Evolutionary conservation across 1,284 basidiomycete genomes (phyloP).

Genomic region (Marasmius sp.): DNA sequence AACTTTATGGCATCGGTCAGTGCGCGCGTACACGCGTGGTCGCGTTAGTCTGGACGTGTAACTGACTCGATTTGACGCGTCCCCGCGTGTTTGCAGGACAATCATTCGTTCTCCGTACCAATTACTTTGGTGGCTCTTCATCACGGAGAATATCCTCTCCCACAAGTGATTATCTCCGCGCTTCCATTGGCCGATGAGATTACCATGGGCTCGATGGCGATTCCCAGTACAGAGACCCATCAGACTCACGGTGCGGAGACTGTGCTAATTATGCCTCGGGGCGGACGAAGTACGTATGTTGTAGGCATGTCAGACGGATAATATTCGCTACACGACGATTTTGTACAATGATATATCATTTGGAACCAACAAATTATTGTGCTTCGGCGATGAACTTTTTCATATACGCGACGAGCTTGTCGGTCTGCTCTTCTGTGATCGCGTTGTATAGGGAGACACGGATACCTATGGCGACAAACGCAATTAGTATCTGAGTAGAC

Average conservation of each 20-base stretch:
- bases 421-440: slow-evolving; percentile 78
- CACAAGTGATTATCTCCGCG: slow-evolving; percentile 65
- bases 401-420: slow-evolving; percentile 63
- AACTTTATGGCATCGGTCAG: slow-evolving; percentile 70
- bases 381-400: slow-evolving; percentile 45
- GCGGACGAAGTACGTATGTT: slow-evolving; percentile 77
- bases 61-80: not conserved
- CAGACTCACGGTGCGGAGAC: slow-evolving; percentile 78
- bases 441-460: slow-evolving; percentile 96
- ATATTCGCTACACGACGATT: not conserved
- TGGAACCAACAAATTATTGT: too few relatives aligned
- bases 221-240: slow-evolving; percentile 70
- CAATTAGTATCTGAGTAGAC: not conserved
- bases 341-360: not conserved
- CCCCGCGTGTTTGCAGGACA: slow-evolving; percentile 45
- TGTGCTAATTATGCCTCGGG: slow-evolving; percentile 71
- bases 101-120: slow-evolving; percentile 50
- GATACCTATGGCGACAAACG: slow-evolving; percentile 52
- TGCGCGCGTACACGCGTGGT: not conserved
- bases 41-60: too few relatives aligned
- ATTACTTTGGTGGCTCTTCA: slow-evolving; percentile 78
- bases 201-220: slow-evolving; percentile 54
- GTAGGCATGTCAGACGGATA: slow-evolving; percentile 50
- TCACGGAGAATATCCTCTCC: slow-evolving; percentile 72
- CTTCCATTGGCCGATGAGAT: slow-evolving; percentile 49